Evolutionary conservation across 805 yeast species (phyloP).

Genomic region (Candida odintsovae): DNA sequence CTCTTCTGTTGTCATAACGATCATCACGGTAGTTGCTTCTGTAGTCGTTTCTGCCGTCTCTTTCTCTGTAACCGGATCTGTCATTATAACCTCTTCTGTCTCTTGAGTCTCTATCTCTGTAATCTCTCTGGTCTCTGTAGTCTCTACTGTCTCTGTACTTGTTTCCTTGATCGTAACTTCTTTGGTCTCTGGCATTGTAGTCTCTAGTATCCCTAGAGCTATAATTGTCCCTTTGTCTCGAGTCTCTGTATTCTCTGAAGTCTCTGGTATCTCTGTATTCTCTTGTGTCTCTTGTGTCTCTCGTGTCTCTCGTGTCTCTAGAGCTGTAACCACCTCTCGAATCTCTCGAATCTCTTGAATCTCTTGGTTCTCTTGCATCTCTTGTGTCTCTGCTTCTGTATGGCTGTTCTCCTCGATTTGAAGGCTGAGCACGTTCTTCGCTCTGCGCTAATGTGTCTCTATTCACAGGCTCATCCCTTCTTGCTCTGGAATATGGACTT

Average conservation of each 20-base stretch:
- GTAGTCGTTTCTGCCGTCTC: constrained; percentile 6
- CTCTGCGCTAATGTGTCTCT: constrained; percentile 18
- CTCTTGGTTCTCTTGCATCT: neutral
- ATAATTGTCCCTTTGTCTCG: neutral
- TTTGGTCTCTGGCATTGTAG: neutral
- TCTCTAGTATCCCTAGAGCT: neutral
- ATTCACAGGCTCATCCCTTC: constrained; percentile 4
- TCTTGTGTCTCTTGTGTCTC: constrained; percentile 2
- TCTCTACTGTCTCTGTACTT: neutral
- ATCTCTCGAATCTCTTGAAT: neutral
- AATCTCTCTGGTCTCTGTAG: constrained; percentile 3
- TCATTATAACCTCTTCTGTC: constrained; percentile 6
- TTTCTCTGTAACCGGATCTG: constrained; percentile 5
- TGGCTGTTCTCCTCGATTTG: neutral
- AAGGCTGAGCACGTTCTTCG: neutral
- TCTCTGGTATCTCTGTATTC: neutral
- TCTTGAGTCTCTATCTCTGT: constrained; percentile 1
- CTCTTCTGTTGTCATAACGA: constrained; percentile 1
- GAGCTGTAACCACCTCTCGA: constrained; percentile 1
- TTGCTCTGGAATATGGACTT: constrained; percentile 7
- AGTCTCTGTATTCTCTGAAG: constrained; percentile 3
- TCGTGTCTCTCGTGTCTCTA: constrained; percentile 5
- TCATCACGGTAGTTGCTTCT: constrained; percentile 6
- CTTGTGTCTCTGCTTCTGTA: constrained; percentile 5
- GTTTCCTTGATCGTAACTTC: neutral